These are phyloP conservation scores for Blastomyces percursus DNA, from an alignment of 2,329 filamentous ascomycete genomes.

Conservation along the genomic window DNA sequence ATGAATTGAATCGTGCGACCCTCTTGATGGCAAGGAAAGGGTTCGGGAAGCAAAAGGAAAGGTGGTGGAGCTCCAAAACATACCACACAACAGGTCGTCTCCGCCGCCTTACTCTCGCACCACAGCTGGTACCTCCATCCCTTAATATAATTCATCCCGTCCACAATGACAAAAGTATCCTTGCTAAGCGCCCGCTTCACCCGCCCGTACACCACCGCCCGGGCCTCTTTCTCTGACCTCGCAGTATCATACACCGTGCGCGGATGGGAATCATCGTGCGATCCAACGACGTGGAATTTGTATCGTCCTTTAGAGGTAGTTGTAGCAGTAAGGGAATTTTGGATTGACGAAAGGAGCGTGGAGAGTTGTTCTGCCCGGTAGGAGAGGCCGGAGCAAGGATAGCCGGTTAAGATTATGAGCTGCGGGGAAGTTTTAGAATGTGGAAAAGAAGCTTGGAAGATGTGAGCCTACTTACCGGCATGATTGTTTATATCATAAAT, in stretches of 20 bases:
- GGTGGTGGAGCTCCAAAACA: conserved; percentile 16
- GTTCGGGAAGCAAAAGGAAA: neutral
- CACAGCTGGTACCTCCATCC: conserved; percentile 57
- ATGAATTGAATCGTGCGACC: neutral
- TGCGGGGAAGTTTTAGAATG: conserved; percentile 20
- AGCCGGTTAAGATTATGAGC: conserved; percentile 53
- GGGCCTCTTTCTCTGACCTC: conserved; percentile 51
- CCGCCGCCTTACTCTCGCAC: conserved; percentile 54
- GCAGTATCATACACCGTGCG: conserved; percentile 47
- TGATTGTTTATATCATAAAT: neutral
- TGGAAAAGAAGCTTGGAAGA: neutral
- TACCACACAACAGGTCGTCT: conserved; percentile 52
- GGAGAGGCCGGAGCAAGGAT: conserved; percentile 53
- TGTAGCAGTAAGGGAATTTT: conserved; percentile 32
- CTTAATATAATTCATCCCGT: conserved; percentile 59
- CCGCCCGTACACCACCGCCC: conserved; percentile 50
- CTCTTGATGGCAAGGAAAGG: neutral
- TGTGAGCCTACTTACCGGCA: conserved; percentile 8
- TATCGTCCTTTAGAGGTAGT: conserved; percentile 34
- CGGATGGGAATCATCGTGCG: conserved; percentile 32
- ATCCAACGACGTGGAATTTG: conserved; percentile 31
- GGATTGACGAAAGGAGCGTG: conserved; percentile 37
- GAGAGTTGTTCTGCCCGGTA: conserved; percentile 49
- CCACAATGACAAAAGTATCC: conserved; percentile 51
- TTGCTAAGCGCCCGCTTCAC: conserved; percentile 48